A percentile compares a stretch with the other conserved stretches of the same genome.
Evolutionary conservation across 129 eudicot species (phyloP).

Genomic region (Chrysanthemum makinoi): DNA sequence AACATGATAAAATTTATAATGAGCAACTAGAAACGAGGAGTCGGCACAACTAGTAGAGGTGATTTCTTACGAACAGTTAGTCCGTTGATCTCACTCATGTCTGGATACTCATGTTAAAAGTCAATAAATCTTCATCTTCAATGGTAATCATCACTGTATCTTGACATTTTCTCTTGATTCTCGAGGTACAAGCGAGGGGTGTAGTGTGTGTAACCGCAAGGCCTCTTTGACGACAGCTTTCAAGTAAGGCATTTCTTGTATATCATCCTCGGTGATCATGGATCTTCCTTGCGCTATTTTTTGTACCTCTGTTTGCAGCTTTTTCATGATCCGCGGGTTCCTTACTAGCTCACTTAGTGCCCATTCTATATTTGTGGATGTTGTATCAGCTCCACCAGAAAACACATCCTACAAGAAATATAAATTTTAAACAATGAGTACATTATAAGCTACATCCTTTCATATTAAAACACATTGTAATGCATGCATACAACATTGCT

Average conservation of each 20-base stretch:
- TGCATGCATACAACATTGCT: neutral
- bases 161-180: constrained; percentile 10
- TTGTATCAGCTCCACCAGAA: constrained; percentile 22
- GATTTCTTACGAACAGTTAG: constrained; percentile 30
- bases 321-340: constrained; percentile 17
- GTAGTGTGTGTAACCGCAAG: constrained; percentile 1
- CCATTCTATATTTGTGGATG: constrained; percentile 22
- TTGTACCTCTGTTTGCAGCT: constrained; percentile 2
- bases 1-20: too few species aligned
- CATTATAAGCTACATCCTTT: too few species aligned
- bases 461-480: neutral
- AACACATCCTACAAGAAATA: constrained; percentile 14
- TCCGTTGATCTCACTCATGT: constrained; percentile 37
- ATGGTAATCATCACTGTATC: too few species aligned
- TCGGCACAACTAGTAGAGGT: constrained; percentile 30
- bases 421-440: neutral
- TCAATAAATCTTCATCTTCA: too few species aligned
- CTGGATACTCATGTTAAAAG: too few species aligned
- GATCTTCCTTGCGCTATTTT: constrained; percentile 14
- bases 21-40: constrained; percentile 19
- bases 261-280: constrained; percentile 15
- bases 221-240: constrained; percentile 19
- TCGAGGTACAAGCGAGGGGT: constrained; percentile 3
- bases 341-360: constrained; percentile 17
- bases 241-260: constrained; percentile 11